phyloP scores from a whole-genome alignment of 1,284 basidiomycete species.

The Pulveroboletus sp. region DNA sequence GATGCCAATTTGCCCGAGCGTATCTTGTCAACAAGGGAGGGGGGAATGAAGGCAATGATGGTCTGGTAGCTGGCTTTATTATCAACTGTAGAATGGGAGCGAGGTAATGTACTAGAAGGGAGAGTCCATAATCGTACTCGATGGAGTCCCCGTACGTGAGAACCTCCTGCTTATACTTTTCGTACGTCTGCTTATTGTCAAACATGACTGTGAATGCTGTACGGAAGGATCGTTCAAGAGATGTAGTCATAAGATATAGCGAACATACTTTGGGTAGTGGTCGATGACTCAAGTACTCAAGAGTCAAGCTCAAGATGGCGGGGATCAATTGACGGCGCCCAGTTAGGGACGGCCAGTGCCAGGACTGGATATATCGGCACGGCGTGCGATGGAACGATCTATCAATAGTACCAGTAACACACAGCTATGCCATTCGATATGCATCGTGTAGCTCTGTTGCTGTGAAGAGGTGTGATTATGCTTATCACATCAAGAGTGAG shows the following conservation, averaged over 20 bases:
- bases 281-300: too few relatives aligned
- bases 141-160: constrained; percentile 9
- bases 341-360: too few relatives aligned
- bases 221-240: neutral
- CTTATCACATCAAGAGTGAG: neutral
- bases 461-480: too few relatives aligned
- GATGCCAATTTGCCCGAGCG: constrained; percentile 2
- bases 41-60: constrained; percentile 21
- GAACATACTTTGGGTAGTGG: constrained; percentile 17
- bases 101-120: constrained; percentile 1
- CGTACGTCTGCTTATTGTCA: constrained; percentile 9
- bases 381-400: too few relatives aligned
- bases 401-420: too few relatives aligned
- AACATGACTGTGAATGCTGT: constrained; percentile 24
- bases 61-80: constrained; percentile 6
- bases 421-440: too few relatives aligned
- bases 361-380: too few relatives aligned
- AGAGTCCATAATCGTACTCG: constrained; percentile 12
- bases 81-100: neutral
- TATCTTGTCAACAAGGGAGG: neutral
- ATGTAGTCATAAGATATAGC: neutral
- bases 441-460: too few relatives aligned
- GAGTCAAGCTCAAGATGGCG: too few relatives aligned
- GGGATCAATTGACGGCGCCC: too few relatives aligned
- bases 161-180: constrained; percentile 17